These are phyloP conservation scores for Hortaea sp. DNA, from an alignment of 2,329 filamentous ascomycete species.

Conservation along the genomic window DNA sequence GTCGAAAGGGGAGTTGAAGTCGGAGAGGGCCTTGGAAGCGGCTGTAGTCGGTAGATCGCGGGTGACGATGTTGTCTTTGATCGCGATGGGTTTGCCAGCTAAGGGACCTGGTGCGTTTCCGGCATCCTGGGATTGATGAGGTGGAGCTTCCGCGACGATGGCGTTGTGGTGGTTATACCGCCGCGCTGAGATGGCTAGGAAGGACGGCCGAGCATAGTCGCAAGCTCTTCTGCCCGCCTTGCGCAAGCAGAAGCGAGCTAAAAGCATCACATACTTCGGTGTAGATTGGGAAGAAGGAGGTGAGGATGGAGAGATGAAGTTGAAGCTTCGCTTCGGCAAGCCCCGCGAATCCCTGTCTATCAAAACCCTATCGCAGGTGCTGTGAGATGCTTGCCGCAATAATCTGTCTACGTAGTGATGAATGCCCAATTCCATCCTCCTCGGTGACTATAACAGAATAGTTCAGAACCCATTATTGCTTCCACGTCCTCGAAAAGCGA, in stretches of 20 bases:
- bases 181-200: background rate
- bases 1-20: conserved; percentile 66
- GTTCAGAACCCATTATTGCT: too few species aligned
- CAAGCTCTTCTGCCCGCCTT: conserved; percentile 1
- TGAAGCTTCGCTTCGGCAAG: background rate
- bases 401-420: too few species aligned
- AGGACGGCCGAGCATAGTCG: background rate
- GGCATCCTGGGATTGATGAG: background rate
- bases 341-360: too few species aligned
- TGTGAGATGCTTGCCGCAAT: too few species aligned
- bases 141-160: background rate
- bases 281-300: background rate
- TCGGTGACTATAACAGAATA: too few species aligned
- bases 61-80: conserved; percentile 45
- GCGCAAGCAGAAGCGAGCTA: conserved; percentile 4
- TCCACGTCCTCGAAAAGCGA: too few species aligned
- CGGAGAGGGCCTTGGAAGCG: conserved; percentile 60
- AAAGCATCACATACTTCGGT: conserved; percentile 7
- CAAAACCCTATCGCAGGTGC: background rate
- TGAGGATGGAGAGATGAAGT: background rate
- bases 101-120: conserved; percentile 1
- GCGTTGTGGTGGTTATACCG: background rate
- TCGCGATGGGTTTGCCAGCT: conserved; percentile 30
- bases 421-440: too few species aligned
- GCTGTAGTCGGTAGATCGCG: conserved; percentile 57